Conservation (phyloP, 225 moss, liverwort and hornwort genomes). For the Climacium dendroides region DNA sequence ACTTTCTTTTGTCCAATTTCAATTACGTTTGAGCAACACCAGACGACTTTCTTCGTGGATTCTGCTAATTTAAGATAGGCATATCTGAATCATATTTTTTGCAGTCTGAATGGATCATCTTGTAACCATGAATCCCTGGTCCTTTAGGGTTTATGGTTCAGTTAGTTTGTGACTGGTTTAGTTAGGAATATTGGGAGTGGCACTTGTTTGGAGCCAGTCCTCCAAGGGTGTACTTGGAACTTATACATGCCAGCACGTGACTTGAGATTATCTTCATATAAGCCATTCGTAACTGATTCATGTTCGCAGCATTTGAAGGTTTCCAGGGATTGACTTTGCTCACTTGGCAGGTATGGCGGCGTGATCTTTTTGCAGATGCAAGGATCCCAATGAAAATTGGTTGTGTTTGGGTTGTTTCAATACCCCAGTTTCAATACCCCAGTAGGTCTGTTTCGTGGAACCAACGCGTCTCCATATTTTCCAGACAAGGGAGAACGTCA, state of each 20-base stretch:
- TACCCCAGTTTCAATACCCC: too few relatives aligned
- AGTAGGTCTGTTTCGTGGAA: too few relatives aligned
- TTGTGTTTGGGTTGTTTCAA: constrained; percentile 41
- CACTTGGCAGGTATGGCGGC: background rate
- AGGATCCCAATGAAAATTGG: constrained; percentile 51
- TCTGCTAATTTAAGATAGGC: too few relatives aligned
- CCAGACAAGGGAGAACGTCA: too few relatives aligned
- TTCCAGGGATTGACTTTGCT: background rate
- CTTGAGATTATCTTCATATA: background rate
- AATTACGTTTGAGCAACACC: too few relatives aligned
- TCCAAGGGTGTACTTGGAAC: background rate
- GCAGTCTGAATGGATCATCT: too few relatives aligned
- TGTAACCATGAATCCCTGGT: too few relatives aligned
- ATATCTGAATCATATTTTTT: too few relatives aligned
- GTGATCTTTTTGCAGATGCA: constrained; percentile 18
- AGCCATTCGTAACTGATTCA: background rate
- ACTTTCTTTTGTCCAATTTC: too few relatives aligned
- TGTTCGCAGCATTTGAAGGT: background rate
- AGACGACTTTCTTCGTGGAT: too few relatives aligned
- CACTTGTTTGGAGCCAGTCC: background rate
- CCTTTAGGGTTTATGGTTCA: too few relatives aligned
- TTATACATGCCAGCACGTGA: background rate
- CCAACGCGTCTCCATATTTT: too few relatives aligned
- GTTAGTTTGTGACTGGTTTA: background rate
- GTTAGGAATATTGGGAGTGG: background rate